Base-by-base conservation (phyloP, 2,329 filamentous ascomycete genomes). In the Ophiostoma himal-ulmi region DNA sequence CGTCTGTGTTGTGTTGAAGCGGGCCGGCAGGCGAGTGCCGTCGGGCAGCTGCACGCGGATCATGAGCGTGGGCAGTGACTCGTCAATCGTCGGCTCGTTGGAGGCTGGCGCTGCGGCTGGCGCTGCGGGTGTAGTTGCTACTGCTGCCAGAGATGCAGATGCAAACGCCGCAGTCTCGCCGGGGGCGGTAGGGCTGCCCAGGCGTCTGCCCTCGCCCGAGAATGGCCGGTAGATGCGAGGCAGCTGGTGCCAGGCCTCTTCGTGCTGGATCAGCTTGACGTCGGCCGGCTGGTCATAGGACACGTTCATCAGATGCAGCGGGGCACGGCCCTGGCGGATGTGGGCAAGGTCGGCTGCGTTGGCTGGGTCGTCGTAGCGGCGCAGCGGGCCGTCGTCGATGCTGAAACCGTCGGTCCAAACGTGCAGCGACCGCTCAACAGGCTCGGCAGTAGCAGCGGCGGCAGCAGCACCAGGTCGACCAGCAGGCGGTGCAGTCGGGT, bases 391-490 rank as follows among this genome's bases (percentile, higher is more conserved):
- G 76, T 95, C 91, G 72, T 94, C 92, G 72, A 96, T 88, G 74
- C 91, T 94, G 81, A 95, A 94, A 17, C 92, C 92, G 77, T 96
- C 89, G 60, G 86, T 85, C 92, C 92, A 96, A 64, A 95, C 84
- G 76, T 94, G 92, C 69, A 96, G 83, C 13, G 88, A 85, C 68
- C 91, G 88, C 68, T 88, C 87, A 72, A 91, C 87, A 1, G 62
- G n/a, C 11, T 79, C 68, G 77, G 78, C 75, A 73, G 74, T 52
- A 3, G 74, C 62, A 3, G 41, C 39, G 3, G 52, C 65, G 54
- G 62, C 79, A 69, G 75, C 76, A 8, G 78, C 72, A 73, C 73
- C n/a, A 75, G 73, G 1, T 77, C 73, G 36, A 14, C 20, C 36
- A 2, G 14, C 48, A 41, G 67, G 20, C 74, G 76, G n/a, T 34